Conservation (phyloP, 83 land plant species). For the Picea engelmannii region DNA sequence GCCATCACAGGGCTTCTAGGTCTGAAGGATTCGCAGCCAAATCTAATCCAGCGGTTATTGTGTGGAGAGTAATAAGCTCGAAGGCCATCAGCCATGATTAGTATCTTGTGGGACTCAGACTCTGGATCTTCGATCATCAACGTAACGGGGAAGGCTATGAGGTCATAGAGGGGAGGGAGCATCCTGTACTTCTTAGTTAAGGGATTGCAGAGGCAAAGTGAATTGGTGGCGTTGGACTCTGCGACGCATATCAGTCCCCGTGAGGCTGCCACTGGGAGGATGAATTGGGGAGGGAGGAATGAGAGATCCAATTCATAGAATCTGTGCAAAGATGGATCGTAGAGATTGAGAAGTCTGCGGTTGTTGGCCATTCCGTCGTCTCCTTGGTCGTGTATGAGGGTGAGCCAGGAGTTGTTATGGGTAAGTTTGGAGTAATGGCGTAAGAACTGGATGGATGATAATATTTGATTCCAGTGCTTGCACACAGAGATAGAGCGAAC, state of each 20-base stretch:
- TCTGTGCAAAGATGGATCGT: not conserved
- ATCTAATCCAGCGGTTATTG: not conserved
- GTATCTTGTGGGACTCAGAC: not conserved
- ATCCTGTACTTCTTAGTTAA: conserved; percentile 1
- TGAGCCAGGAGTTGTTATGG: not conserved
- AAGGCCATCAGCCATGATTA: conserved; percentile 4
- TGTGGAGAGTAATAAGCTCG: not conserved
- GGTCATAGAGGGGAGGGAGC: not conserved
- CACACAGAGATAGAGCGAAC: not conserved
- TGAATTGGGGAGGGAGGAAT: not conserved
- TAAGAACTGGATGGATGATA: not conserved
- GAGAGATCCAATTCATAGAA: not conserved
- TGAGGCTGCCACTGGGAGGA: conserved; percentile 2
- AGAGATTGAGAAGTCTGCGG: not conserved
- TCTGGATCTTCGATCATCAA: not conserved
- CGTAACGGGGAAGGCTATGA: not conserved
- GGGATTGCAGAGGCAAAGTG: conserved; percentile 7
- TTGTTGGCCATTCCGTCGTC: not conserved
- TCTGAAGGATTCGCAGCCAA: not conserved
- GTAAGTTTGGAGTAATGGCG: not conserved
- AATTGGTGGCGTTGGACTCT: not conserved
- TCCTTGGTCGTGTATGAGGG: not conserved
- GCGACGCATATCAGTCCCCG: not conserved
- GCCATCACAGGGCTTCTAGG: not conserved
- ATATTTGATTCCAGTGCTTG: not conserved